phyloP scores from a whole-genome alignment of 2,329 filamentous ascomycete species.

The Fusarium dlaminii region DNA sequence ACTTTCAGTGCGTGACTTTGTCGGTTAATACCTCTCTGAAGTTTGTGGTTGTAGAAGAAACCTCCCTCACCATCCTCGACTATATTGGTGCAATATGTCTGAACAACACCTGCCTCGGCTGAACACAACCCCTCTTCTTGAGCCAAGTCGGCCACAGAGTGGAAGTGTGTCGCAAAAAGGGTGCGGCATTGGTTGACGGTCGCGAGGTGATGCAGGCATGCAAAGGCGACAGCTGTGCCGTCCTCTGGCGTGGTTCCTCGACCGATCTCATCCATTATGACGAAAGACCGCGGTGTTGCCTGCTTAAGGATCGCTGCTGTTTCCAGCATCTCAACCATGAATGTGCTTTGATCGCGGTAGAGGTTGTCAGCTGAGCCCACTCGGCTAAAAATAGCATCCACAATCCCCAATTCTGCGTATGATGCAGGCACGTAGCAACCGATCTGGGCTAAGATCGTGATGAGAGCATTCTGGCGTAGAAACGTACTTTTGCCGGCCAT shows the following conservation, averaged over 20 bases:
- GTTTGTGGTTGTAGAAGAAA: conserved; percentile 87
- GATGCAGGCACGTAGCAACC: conserved; percentile 92
- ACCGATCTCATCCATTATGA: conserved; percentile 98
- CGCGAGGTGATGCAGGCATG: conserved; percentile 85
- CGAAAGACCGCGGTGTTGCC: conserved; percentile 85
- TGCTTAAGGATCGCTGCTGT: conserved; percentile 88
- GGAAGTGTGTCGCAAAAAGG: conserved; percentile 96
- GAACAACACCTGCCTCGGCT: conserved; percentile 58
- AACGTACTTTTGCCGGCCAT: conserved; percentile 99
- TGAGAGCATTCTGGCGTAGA: conserved; percentile 92
- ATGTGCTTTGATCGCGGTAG: conserved; percentile 94
- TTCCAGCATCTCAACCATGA: conserved; percentile 99
- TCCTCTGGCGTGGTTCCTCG: conserved; percentile 94
- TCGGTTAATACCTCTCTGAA: conserved; percentile 84
- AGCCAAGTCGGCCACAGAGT: conserved; percentile 82
- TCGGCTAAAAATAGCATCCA: conserved; percentile 96
- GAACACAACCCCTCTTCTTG: conserved; percentile 56
- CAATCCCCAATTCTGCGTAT: conserved; percentile 85
- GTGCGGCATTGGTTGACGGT: conserved; percentile 79
- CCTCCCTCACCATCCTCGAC: conserved; percentile 74
- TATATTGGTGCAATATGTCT: conserved; percentile 89
- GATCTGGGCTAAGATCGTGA: conserved; percentile 91
- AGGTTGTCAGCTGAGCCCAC: conserved; percentile 94
- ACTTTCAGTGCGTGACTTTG: conserved; percentile 94
- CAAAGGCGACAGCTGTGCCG: conserved; percentile 88